Evolutionary conservation across 2,329 filamentous ascomycete genomes (phyloP).

Genomic region (Phialocephala subalpina): DNA sequence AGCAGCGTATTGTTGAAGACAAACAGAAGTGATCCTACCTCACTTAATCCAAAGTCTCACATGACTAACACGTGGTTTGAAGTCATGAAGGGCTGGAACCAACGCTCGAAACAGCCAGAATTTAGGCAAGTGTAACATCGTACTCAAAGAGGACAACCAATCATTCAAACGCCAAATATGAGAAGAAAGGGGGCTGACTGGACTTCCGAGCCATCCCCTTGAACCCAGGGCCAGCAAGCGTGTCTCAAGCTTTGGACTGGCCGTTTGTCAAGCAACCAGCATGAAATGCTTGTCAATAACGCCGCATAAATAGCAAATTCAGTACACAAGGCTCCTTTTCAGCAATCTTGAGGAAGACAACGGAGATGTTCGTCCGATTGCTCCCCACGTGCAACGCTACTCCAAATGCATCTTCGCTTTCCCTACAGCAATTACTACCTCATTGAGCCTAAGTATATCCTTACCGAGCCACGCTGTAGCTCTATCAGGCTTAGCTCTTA

Average conservation of each 20-base stretch:
- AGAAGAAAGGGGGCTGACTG: not conserved
- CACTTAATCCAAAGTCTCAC: not conserved
- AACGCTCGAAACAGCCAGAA: not conserved
- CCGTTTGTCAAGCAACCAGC: not conserved
- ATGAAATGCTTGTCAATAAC: conserved; percentile 4
- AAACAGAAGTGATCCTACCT: too few relatives aligned
- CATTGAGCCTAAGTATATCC: not conserved
- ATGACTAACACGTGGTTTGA: not conserved
- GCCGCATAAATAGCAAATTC: not conserved
- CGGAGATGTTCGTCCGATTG: conserved; percentile 4
- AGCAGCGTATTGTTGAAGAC: too few relatives aligned
- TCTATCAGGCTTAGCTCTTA: too few relatives aligned
- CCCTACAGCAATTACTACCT: conserved; percentile 3
- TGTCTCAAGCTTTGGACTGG: not conserved
- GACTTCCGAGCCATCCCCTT: conserved; percentile 3
- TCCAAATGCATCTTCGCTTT: not conserved
- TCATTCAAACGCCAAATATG: not conserved
- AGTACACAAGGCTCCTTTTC: not conserved
- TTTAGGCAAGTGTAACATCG: not conserved
- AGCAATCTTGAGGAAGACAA: not conserved
- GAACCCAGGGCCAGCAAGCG: not conserved
- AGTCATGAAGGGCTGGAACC: too few relatives aligned
- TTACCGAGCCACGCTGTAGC: conserved; percentile 13
- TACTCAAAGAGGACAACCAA: not conserved
- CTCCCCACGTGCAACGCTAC: conserved; percentile 19